Percentiles rank a stretch among this genome's conserved stretches.
Evolutionary conservation across 805 yeast genomes (phyloP).

Genomic region (Kodamaea restingae): DNA sequence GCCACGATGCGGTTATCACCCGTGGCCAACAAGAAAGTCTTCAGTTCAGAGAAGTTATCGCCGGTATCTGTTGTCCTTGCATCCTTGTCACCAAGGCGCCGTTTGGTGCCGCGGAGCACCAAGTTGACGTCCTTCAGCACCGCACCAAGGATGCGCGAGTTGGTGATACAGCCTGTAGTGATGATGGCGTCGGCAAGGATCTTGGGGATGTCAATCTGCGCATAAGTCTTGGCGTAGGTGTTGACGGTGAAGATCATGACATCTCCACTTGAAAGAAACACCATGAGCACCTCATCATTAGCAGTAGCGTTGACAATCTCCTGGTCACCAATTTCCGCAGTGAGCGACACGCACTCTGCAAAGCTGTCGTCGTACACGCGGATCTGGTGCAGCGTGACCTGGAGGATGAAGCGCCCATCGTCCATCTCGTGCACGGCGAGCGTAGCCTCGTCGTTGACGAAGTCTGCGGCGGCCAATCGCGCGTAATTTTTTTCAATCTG

Average conservation of each 20-base stretch:
- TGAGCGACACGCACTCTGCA: slow-evolving; percentile 47
- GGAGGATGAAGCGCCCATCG: slow-evolving; percentile 58
- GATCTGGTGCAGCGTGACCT: slow-evolving; percentile 65
- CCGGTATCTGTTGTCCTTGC: slow-evolving; percentile 15
- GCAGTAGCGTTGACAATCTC: slow-evolving; percentile 64
- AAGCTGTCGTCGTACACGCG: slow-evolving; percentile 58
- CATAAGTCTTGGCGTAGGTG: slow-evolving; percentile 34
- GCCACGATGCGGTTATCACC: slow-evolving; percentile 72
- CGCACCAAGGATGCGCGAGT: slow-evolving; percentile 45
- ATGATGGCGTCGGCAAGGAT: slow-evolving; percentile 48
- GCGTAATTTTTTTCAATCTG: slow-evolving; percentile 59
- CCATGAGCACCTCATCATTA: slow-evolving; percentile 57
- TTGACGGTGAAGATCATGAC: slow-evolving; percentile 49
- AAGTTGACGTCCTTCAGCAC: slow-evolving; percentile 30
- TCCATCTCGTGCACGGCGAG: slow-evolving; percentile 62
- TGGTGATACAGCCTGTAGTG: slow-evolving; percentile 64
- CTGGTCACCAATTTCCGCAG: slow-evolving; percentile 40
- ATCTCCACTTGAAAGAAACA: slow-evolving; percentile 68
- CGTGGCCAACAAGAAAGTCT: slow-evolving; percentile 61
- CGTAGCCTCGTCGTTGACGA: slow-evolving; percentile 60
- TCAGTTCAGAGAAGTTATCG: slow-evolving; percentile 20
- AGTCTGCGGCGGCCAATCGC: slow-evolving; percentile 56
- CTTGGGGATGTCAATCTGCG: slow-evolving; percentile 37
- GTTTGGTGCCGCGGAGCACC: slow-evolving; percentile 27
- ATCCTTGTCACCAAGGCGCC: slow-evolving; percentile 19